phyloP scores from a whole-genome alignment of 2,329 filamentous ascomycete genomes.

The Cephalotrichum gorgonifer region DNA sequence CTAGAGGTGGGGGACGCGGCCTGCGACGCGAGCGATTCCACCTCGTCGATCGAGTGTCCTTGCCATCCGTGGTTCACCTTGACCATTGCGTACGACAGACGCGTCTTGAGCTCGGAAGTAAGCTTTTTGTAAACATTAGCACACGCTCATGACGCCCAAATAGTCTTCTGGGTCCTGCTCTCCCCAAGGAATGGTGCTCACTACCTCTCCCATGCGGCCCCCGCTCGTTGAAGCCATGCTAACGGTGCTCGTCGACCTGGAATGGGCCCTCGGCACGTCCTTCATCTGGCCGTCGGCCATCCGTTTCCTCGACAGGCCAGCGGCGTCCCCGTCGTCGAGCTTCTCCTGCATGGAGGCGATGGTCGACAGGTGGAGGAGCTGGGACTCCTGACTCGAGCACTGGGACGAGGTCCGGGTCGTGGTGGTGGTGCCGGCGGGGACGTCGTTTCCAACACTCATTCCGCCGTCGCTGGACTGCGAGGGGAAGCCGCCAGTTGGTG shows the following conservation, averaged over 20 bases:
- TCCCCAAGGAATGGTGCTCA: no score
- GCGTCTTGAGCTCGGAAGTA: constrained; percentile 69
- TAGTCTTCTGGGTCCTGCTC: no score
- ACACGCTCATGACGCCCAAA: background rate
- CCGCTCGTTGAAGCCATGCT: constrained; percentile 45
- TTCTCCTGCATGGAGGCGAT: constrained; percentile 37
- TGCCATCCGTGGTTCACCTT: constrained; percentile 91
- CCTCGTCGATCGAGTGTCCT: constrained; percentile 63
- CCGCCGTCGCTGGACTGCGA: constrained; percentile 1
- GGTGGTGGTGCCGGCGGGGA: background rate
- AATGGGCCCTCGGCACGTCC: constrained; percentile 35
- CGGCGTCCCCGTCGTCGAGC: constrained; percentile 24
- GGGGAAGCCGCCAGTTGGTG: background rate
- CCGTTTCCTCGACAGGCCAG: constrained; percentile 47
- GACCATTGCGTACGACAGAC: constrained; percentile 85
- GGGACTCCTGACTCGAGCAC: constrained; percentile 37
- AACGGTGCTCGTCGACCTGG: constrained; percentile 55
- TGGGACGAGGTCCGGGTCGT: constrained; percentile 9
- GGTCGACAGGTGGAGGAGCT: constrained; percentile 41
- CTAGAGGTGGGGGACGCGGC: constrained; percentile 49
- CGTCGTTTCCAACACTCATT: background rate
- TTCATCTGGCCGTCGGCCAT: constrained; percentile 63
- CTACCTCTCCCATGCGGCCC: constrained; percentile 55
- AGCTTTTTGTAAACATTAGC: constrained; percentile 34
- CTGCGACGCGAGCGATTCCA: constrained; percentile 64